Base-by-base conservation (phyloP, 805 yeast species). In the Candida anglica region DNA sequence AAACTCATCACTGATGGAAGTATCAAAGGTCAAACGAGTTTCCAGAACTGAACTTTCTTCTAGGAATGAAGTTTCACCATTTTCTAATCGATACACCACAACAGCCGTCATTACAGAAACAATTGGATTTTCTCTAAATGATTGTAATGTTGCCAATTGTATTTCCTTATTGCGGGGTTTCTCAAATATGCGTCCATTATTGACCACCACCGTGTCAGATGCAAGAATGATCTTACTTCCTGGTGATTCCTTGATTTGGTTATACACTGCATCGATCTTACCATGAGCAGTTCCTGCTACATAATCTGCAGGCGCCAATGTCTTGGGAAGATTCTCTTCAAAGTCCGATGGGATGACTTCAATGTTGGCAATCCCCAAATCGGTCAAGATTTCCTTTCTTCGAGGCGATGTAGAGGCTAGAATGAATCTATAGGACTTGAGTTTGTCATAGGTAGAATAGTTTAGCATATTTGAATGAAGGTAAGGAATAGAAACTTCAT, bases 341-440 rank as follows among this genome's bases (percentile, higher is more conserved):
- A 87, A 91, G 7, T 74, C 62, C 0, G 96, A 84, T 14, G 79
- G 76, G 10, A 73, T 55, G 0, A 83, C 63, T 17, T 56, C 58
- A 9, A 69, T 46, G 6, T 73, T 51, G 0, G 52, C 31, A 23
- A 83, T 56, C 0, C 81, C 81, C 53, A 83, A 54, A 5, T 48
- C 49, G 4, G 56, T 49, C 19, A 93, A 48, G n/a, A 93, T 81
- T 36, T 85, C 86, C 34, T 64, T 58, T 37, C 98, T 63, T 39
- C 96, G 69, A 2, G 94, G 91, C 0, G 97, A 89, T 1, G 84
- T 73, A 2, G 96, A 86, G 0, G 95, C 96, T 5, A 91, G 67
- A 4, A 86, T 63, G 17, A 89, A 61, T 3, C 55, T 48, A 41
- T 38, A 42, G 26, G 37, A 29, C 4, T 33, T 9, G 6, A 60